A percentile compares a stretch with the other conserved stretches of the same genome.
phyloP scores from a whole-genome alignment of 202 grass and related monocot genomes.

The Setaria italica region DNA sequence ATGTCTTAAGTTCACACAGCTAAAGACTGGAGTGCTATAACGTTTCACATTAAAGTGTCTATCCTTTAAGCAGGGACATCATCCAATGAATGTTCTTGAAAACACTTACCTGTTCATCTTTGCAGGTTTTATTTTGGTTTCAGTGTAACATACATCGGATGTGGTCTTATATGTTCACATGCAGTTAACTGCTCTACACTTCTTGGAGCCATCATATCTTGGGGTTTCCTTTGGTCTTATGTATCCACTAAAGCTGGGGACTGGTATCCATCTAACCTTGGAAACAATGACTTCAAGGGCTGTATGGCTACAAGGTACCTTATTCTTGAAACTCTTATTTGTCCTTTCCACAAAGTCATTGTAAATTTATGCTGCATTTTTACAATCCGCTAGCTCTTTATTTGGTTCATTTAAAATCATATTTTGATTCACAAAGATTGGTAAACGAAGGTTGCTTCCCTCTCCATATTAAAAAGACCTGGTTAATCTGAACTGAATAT shows the following conservation, averaged over 20 bases:
- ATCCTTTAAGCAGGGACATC: background rate
- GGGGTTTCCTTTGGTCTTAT: constrained; percentile 94
- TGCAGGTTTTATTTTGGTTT: constrained; percentile 98
- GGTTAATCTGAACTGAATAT: background rate
- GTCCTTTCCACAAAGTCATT: background rate
- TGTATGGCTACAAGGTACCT: constrained; percentile 89
- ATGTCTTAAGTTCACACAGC: too few relatives aligned
- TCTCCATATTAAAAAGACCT: too few relatives aligned
- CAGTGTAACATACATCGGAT: constrained; percentile 90
- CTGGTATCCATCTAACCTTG: constrained; percentile 89
- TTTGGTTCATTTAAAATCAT: background rate
- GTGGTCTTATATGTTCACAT: constrained; percentile 91
- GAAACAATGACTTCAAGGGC: constrained; percentile 86
- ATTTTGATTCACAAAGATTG: background rate
- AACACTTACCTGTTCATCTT: background rate
- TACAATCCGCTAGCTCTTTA: constrained; percentile 10
- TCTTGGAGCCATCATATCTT: constrained; percentile 88
- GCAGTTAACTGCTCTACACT: constrained; percentile 94
- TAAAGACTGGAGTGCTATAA: too few relatives aligned
- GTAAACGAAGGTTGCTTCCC: too few relatives aligned
- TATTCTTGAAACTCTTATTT: constrained; percentile 10
- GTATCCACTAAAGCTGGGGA: constrained; percentile 76
- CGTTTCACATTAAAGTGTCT: background rate
- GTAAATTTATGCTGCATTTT: background rate
- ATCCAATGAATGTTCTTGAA: background rate